Conservation (phyloP, 768 basidiomycete species). For the Dacryopinax primogenitus region DNA sequence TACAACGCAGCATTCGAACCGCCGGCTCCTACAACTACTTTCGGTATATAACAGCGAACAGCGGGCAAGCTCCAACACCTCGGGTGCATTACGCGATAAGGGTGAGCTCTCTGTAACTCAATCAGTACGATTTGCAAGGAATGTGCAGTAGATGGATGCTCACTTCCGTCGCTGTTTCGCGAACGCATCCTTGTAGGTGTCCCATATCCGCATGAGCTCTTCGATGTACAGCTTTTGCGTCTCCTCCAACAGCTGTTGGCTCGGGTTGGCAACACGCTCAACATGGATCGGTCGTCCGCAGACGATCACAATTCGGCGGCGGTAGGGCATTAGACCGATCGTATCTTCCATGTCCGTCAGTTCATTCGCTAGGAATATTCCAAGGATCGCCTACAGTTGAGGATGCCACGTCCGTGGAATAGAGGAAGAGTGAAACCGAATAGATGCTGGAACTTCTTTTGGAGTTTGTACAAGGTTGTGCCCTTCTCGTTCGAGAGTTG, state of each 20-base stretch:
- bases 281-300: constrained; percentile 87
- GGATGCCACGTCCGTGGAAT: constrained; percentile 90
- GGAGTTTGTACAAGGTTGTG: constrained; percentile 70
- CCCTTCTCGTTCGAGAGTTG: constrained; percentile 95
- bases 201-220: constrained; percentile 92
- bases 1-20: not conserved
- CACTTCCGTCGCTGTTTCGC: constrained; percentile 58
- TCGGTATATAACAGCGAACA: not conserved
- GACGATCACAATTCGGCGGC: constrained; percentile 89
- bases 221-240: constrained; percentile 81
- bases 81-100: not conserved
- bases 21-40: not conserved
- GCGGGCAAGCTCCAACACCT: not conserved
- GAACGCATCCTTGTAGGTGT: constrained; percentile 88
- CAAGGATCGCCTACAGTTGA: constrained; percentile 61
- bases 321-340: constrained; percentile 88
- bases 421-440: constrained; percentile 95
- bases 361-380: not conserved
- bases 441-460: constrained; percentile 79
- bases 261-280: constrained; percentile 61
- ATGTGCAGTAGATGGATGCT: not conserved
- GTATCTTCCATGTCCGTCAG: constrained; percentile 47
- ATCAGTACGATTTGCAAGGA: not conserved
- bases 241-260: constrained; percentile 62
- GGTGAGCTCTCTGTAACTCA: not conserved